Evolutionary conservation across 306 rosid genomes (phyloP).

Genomic region (Casuarina equisetifolia): DNA sequence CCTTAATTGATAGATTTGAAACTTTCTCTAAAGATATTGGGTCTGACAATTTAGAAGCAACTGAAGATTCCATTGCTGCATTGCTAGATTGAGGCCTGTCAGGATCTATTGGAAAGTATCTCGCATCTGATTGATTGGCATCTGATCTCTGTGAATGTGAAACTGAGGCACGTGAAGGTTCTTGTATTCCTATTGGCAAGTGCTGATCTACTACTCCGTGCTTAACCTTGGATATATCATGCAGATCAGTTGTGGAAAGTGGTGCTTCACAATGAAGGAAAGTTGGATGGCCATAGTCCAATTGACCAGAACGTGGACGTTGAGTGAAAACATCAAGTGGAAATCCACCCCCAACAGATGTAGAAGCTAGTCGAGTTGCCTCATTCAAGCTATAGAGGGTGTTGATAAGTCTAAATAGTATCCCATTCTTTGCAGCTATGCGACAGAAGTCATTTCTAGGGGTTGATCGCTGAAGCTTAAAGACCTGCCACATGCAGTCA

Average conservation of each 20-base stretch:
- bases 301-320: conserved; percentile 78
- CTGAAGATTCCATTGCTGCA: conserved; percentile 44
- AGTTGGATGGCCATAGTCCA: conserved; percentile 65
- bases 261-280: conserved; percentile 62
- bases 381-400: conserved; percentile 96
- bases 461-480: conserved; percentile 96
- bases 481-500: conserved; percentile 99
- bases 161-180: conserved; percentile 76
- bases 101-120: conserved; percentile 46
- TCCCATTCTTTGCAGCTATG: conserved; percentile 93
- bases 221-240: conserved; percentile 59
- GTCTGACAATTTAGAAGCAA: conserved; percentile 43
- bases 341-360: conserved; percentile 76
- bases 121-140: conserved; percentile 49
- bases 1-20: conserved; percentile 49
- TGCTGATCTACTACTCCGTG: conserved; percentile 73
- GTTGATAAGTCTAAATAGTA: conserved; percentile 92
- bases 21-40: conserved; percentile 50
- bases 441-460: conserved; percentile 96
- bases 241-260: conserved; percentile 57
- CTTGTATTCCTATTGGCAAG: conserved; percentile 43
- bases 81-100: conserved; percentile 75
- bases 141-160: conserved; percentile 80
- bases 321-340: conserved; percentile 67
- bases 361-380: conserved; percentile 90